Conservation (phyloP, 2,329 filamentous ascomycete genomes). For the Raffaelea albimanens region DNA sequence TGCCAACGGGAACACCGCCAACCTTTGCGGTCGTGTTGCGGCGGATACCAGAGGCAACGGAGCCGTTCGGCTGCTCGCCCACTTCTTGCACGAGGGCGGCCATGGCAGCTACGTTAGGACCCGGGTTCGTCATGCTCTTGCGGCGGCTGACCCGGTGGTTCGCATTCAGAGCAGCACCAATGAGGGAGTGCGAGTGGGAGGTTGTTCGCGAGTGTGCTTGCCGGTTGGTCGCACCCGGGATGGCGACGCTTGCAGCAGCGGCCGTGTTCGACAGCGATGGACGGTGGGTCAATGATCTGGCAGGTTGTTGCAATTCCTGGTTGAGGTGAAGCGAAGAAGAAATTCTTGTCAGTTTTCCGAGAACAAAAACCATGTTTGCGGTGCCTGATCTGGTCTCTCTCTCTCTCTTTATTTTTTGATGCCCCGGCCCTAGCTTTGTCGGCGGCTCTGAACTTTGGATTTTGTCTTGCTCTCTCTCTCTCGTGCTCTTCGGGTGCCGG, state of each 20-base stretch:
- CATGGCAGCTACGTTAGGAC: conserved; percentile 63
- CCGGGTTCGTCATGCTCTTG: conserved; percentile 80
- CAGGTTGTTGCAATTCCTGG: conserved; percentile 56
- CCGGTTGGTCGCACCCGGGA: conserved; percentile 29
- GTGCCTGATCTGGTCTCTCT: no score
- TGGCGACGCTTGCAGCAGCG: conserved; percentile 23
- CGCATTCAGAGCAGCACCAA: conserved; percentile 56
- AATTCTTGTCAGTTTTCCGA: no score
- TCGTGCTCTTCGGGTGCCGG: no score
- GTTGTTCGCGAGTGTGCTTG: conserved; percentile 64
- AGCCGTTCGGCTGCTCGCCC: conserved; percentile 37
- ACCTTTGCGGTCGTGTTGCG: conserved; percentile 63
- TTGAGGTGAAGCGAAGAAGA: conserved; percentile 7
- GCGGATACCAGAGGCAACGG: conserved; percentile 48
- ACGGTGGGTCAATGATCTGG: conserved; percentile 58
- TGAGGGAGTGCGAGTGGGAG: conserved; percentile 76
- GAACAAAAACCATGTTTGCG: no score
- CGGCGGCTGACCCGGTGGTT: conserved; percentile 82
- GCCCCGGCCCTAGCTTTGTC: no score
- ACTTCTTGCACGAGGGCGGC: conserved; percentile 63
- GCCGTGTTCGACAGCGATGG: conserved; percentile 48
- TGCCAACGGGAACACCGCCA: conserved; percentile 25
- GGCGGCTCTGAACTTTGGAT: no score
- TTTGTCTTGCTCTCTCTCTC: no score
- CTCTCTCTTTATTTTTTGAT: no score